phyloP scores from a whole-genome alignment of 495 filamentous ascomycete species.

The Penicillium paxilli region DNA sequence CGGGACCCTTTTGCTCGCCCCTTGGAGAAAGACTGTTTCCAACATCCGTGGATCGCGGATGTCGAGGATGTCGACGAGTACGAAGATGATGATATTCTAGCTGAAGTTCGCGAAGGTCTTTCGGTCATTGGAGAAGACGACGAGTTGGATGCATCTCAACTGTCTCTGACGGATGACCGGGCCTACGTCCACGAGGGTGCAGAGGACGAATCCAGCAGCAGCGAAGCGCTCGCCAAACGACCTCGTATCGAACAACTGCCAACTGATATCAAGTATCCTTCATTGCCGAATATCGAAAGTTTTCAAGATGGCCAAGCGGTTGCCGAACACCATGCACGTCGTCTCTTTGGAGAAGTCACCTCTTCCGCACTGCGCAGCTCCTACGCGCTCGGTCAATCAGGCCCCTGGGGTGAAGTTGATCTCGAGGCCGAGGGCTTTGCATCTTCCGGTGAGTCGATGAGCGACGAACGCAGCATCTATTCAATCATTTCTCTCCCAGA shows the following conservation, averaged over 20 bases:
- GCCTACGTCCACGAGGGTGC: constrained; percentile 25
- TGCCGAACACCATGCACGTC: constrained; percentile 36
- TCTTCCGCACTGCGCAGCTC: constrained; percentile 68
- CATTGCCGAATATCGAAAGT: constrained; percentile 44
- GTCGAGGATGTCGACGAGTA: constrained; percentile 41
- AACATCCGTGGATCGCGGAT: constrained; percentile 66
- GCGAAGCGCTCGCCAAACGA: constrained; percentile 42
- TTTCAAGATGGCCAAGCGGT: constrained; percentile 31
- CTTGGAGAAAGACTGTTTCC: constrained; percentile 60
- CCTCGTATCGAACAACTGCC: constrained; percentile 34
- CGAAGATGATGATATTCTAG: constrained; percentile 50
- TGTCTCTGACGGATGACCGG: constrained; percentile 49
- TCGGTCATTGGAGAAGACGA: constrained; percentile 49
- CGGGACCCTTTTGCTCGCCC: constrained; percentile 68
- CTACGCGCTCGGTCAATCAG: constrained; percentile 43
- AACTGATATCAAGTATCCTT: constrained; percentile 40
- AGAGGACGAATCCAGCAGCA: constrained; percentile 26
- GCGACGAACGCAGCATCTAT: constrained; percentile 36
- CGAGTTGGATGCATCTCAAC: constrained; percentile 64
- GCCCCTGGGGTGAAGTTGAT: constrained; percentile 26
- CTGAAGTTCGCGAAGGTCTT: constrained; percentile 49
- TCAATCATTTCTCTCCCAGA: constrained; percentile 45
- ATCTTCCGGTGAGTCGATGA: constrained; percentile 51
- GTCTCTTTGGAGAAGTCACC: constrained; percentile 82
- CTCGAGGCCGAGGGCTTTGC: constrained; percentile 32